A percentile compares a stretch with the other conserved stretches of the same genome.
phyloP scores from a whole-genome alignment of 192 early-diverging fungal genomes.

The Coemansia sp. region DNA sequence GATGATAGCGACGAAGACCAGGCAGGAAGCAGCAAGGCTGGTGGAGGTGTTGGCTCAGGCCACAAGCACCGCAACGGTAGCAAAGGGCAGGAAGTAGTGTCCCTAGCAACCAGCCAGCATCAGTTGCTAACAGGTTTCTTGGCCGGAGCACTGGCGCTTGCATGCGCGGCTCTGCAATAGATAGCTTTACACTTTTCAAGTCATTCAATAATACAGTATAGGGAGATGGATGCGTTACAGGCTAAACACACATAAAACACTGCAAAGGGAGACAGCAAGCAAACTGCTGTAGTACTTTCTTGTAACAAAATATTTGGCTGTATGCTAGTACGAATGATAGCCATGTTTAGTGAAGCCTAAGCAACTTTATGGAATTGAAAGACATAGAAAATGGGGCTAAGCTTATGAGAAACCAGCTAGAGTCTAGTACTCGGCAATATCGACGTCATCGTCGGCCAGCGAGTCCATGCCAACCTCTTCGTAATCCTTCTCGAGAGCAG shows the following conservation, averaged over 20 bases:
- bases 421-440: conserved; percentile 58
- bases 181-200: too few relatives aligned
- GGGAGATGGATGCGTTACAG: too few relatives aligned
- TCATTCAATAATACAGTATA: too few relatives aligned
- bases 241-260: too few relatives aligned
- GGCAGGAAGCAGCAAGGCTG: not conserved
- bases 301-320: too few relatives aligned
- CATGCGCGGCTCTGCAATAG: not conserved
- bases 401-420: too few relatives aligned
- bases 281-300: too few relatives aligned
- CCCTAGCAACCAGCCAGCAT: not conserved
- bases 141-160: not conserved
- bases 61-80: conserved; percentile 1
- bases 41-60: not conserved
- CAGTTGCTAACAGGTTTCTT: not conserved
- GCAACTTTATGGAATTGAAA: too few relatives aligned
- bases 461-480: conserved; percentile 99
- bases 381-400: conserved; percentile 1
- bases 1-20: not conserved
- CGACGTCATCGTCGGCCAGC: conserved; percentile 79
- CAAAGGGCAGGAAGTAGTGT: conserved; percentile 2
- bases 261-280: too few relatives aligned
- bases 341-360: too few relatives aligned
- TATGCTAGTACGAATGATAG: too few relatives aligned
- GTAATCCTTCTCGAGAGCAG: conserved; percentile 99